A percentile compares a stretch with the other conserved stretches of the same genome.
Conservation (phyloP, 257 asterid species). For the Solanum lycopersicoides region DNA sequence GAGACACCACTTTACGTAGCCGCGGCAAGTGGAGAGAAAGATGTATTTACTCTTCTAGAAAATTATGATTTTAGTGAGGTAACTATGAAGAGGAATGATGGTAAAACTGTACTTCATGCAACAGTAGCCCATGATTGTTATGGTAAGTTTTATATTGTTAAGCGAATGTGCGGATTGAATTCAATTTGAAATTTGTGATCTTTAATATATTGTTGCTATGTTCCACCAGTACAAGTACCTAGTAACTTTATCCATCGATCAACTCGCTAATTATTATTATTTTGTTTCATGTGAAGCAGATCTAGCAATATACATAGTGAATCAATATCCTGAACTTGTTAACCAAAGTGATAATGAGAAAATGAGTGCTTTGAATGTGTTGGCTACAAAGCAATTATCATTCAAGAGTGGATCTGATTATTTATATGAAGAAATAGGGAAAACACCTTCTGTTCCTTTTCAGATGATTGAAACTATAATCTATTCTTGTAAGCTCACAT, state of each 20-base stretch:
- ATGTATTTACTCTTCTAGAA: not conserved
- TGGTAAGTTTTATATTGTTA: not conserved
- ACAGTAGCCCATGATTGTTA: not conserved
- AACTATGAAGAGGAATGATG: not conserved
- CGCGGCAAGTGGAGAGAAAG: not conserved
- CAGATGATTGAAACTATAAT: not conserved
- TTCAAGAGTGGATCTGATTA: constrained; percentile 2
- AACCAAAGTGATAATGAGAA: not conserved
- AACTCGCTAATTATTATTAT: not conserved
- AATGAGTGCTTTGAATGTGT: not conserved
- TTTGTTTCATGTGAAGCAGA: not conserved
- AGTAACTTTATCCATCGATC: not conserved
- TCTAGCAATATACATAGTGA: not conserved
- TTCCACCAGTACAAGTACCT: not conserved
- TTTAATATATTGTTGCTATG: not conserved
- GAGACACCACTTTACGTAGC: constrained; percentile 7
- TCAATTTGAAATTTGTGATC: not conserved
- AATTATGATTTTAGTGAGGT: not conserved
- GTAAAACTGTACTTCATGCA: not conserved
- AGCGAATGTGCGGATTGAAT: not conserved
- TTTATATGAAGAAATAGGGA: not conserved
- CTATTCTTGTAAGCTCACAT: not conserved
- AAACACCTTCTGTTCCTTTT: not conserved
- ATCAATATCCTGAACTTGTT: not conserved
- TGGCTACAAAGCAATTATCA: not conserved